Base-by-base conservation (phyloP, 495 filamentous ascomycete genomes). In the Thermothielavioides terrestris region DNA sequence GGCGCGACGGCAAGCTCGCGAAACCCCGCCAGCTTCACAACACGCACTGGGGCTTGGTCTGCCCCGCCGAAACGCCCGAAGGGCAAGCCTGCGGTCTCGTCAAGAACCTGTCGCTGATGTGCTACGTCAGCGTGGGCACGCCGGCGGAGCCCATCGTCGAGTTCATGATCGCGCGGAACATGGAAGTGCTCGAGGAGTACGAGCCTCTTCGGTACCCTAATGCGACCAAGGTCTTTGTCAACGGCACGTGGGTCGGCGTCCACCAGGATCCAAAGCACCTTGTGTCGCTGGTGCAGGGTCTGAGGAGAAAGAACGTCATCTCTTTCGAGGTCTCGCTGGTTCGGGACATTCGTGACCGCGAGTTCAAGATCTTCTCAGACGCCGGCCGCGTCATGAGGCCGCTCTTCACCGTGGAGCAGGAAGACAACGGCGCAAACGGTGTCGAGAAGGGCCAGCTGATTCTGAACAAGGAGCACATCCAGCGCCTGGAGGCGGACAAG, bases 311-410 rank as follows among this genome's bases (percentile, higher is more conserved):
- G 35, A 80, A 81, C 56, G 75, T 83, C 64, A 87, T 96, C 51
- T 84, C 82, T 1, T 83, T 84, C 59, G 91, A 96, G 70, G 87
- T 96, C 50, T 95, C 88, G 55, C 75, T 99, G 50, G 82, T 99
- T 58, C 77, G 90, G 49, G 92, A 99, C 56, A 95, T 97, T 50
- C 83, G 94, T 61, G 92, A 97, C 59, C 80, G 90, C 30, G 92
- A 97, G 63, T 95, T 99, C 77, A 95, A 95, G 67, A 90, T 99
- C 60, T 95, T 96, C 65, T 95, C 92, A 6, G 92, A 99, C 66
- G 89, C 91, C 35, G 92, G 92, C 10, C 82, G 92, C 63, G 89
- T 99, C 27, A 94, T 89, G 68, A 78, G 92, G 46, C 92, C 92
- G 15, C 69, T 99, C 3, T 97, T 89, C 61, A 88, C 92, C 9